phyloP scores from a whole-genome alignment of 441 rosid species.

The Populus hybrid region DNA sequence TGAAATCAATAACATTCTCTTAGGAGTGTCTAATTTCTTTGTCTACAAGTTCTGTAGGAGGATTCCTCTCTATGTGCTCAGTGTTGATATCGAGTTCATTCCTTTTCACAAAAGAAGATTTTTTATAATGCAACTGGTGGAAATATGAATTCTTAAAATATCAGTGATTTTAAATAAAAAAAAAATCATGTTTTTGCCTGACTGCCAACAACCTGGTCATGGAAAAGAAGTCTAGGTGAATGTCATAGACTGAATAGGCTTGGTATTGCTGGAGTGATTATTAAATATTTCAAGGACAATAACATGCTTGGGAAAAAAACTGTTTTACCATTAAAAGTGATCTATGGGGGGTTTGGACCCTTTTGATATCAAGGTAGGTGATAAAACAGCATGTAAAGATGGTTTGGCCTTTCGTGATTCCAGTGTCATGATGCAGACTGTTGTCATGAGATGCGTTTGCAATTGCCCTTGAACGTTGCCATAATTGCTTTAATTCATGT shows the following conservation, averaged over 20 bases:
- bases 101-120: background rate
- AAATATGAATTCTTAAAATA: background rate
- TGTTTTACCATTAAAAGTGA: background rate
- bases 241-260: background rate
- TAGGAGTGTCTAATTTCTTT: background rate
- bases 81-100: background rate
- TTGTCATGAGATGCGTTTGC: conserved; percentile 2
- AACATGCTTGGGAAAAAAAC: background rate
- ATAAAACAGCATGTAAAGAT: background rate
- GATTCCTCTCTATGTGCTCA: background rate
- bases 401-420: conserved; percentile 5
- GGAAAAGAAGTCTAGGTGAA: background rate
- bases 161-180: background rate
- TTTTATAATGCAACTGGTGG: background rate
- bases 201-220: background rate
- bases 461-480: background rate
- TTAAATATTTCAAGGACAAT: background rate
- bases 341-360: background rate
- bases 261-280: background rate
- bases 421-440: background rate
- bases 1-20: background rate
- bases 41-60: background rate
- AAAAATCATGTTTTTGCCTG: background rate
- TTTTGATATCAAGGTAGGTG: background rate
- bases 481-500: background rate